Percentiles rank a stretch among this genome's conserved stretches.
phyloP scores from a whole-genome alignment of 345 rosid species.

The Melaleuca alternifolia region DNA sequence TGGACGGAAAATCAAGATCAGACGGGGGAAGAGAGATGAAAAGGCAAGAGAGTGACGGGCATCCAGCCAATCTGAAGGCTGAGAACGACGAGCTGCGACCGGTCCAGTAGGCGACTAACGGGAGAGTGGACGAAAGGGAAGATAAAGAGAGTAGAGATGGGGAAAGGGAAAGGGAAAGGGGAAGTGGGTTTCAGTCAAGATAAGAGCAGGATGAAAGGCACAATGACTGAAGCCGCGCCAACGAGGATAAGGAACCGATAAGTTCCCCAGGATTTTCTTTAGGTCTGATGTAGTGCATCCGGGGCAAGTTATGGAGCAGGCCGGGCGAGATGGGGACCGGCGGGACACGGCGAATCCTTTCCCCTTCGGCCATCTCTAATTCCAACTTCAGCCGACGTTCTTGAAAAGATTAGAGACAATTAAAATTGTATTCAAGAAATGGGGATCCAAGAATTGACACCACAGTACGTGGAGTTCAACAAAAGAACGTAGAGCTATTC shows the following conservation, averaged over 20 bases:
- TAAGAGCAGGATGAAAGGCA: not conserved
- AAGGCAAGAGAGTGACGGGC: not conserved
- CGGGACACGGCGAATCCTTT: not conserved
- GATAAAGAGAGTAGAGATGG: not conserved
- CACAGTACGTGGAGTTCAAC: not conserved
- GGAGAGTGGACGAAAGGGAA: not conserved
- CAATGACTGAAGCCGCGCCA: not conserved
- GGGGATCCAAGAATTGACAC: not conserved
- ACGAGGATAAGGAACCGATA: not conserved
- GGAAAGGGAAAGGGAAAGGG: not conserved
- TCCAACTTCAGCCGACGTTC: not conserved
- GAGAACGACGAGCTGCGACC: not conserved
- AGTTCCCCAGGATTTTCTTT: not conserved
- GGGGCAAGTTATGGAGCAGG: not conserved
- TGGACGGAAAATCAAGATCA: not conserved
- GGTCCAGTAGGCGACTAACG: not conserved
- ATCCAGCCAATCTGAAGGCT: not conserved
- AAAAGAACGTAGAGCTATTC: not conserved
- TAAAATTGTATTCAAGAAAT: not conserved
- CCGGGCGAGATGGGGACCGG: not conserved
- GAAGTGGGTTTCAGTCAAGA: not conserved
- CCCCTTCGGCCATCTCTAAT: not conserved
- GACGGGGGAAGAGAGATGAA: not conserved
- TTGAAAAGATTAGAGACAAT: not conserved
- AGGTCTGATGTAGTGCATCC: not conserved